phyloP scores from a whole-genome alignment of 768 basidiomycete genomes.

The Podaxis rugospora region DNA sequence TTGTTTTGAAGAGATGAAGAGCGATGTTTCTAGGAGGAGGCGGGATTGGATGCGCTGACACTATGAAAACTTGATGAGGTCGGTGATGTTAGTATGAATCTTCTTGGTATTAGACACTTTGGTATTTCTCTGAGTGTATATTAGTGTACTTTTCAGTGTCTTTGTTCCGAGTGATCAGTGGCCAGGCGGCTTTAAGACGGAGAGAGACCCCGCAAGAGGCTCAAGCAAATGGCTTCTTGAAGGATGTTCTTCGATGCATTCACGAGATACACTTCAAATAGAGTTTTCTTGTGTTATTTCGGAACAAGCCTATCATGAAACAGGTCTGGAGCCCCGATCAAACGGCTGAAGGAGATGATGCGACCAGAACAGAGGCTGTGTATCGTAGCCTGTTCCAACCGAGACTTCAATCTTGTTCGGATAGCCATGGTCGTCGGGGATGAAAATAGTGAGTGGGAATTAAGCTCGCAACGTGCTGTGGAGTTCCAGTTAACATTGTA shows the following conservation, averaged over 20 bases:
- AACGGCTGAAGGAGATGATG: neutral
- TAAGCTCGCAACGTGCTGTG: neutral
- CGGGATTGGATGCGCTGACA: slow-evolving; percentile 1
- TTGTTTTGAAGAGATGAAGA: slow-evolving; percentile 14
- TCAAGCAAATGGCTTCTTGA: neutral
- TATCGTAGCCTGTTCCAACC: neutral
- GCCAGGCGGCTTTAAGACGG: neutral
- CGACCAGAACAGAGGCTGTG: neutral
- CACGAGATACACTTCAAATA: neutral
- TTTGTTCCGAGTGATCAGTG: neutral
- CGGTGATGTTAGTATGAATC: neutral
- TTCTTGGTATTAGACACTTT: neutral
- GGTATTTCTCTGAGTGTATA: neutral
- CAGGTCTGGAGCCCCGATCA: neutral
- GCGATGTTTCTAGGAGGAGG: neutral
- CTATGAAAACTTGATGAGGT: neutral
- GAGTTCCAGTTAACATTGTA: neutral
- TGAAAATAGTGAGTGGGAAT: neutral
- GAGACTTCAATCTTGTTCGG: neutral
- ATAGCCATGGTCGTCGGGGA: neutral
- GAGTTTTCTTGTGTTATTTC: neutral
- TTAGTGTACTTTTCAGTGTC: neutral
- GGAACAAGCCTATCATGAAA: neutral
- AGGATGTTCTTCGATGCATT: neutral
- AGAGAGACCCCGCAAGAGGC: neutral